These are phyloP conservation scores for Cryptococcus neoformans DNA, from an alignment of 1,284 basidiomycete genomes.

Conservation along the genomic window DNA sequence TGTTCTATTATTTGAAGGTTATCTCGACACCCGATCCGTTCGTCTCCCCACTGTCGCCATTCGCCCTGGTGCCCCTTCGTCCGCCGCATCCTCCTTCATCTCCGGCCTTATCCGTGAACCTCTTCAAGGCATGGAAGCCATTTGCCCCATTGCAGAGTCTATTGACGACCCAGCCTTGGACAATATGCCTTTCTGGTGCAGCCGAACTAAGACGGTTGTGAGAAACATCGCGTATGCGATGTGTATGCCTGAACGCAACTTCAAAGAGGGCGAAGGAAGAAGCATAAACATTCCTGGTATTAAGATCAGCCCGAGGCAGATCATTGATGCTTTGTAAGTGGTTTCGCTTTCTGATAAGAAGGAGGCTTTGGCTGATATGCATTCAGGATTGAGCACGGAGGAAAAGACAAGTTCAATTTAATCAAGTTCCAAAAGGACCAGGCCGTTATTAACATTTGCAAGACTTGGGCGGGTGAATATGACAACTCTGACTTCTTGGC, in stretches of 20 bases:
- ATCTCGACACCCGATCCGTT: conserved; percentile 61
- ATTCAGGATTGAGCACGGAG: conserved; percentile 42
- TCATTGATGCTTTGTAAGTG: conserved; percentile 46
- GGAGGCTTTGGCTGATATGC: neutral
- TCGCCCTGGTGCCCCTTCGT: conserved; percentile 57
- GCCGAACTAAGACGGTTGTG: conserved; percentile 54
- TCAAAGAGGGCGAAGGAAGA: conserved; percentile 32
- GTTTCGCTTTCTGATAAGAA: neutral
- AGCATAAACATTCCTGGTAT: conserved; percentile 50
- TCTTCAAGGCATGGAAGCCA: conserved; percentile 55
- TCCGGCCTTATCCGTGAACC: conserved; percentile 65
- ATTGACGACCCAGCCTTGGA: conserved; percentile 44
- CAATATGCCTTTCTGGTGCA: conserved; percentile 57
- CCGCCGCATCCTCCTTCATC: conserved; percentile 62
- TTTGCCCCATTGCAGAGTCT: conserved; percentile 55
- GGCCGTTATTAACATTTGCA: conserved; percentile 44
- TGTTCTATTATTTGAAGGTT: conserved; percentile 42
- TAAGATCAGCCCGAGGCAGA: conserved; percentile 46
- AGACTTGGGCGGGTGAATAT: conserved; percentile 49
- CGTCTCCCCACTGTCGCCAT: conserved; percentile 63
- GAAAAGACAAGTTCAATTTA: conserved; percentile 39
- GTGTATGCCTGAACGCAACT: conserved; percentile 40
- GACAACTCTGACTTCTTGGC: conserved; percentile 32
- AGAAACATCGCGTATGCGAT: conserved; percentile 49
- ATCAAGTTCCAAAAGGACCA: conserved; percentile 47